Evolutionary conservation across 495 filamentous ascomycete genomes (phyloP), one percentile per base, ranked within the genome.

Genomic region (Chaetomium tenue): DNA sequence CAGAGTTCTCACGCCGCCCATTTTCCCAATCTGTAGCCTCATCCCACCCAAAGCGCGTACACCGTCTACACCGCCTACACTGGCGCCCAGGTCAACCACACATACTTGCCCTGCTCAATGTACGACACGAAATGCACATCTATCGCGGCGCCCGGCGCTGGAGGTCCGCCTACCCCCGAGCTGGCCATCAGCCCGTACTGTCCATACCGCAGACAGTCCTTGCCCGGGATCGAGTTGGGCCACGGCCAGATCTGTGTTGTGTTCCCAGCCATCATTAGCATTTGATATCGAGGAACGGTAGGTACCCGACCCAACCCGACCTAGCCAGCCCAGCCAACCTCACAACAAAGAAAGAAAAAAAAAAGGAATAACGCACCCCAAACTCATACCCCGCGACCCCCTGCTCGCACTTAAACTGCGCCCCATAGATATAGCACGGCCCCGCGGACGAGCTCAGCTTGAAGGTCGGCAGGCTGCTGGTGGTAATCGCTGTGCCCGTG

Each of bases 171-270:
- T 3, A 16, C 58, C 3, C 40, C 63, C 9, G 12, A 30, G 28
- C 53, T 71, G 5, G 62, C 64, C 71, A 71, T 73, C 25, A 73
- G 53, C 23, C 71, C 71, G 58, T 71, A 71, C 56, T 67, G 60
- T 4, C 68, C 66, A 23, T 51, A 68, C 4, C 68, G 54, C 16
- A 72, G 62, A 23, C 60, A 61, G 23, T 66, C 56, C 12, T 63
- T 50, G 22, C 57, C 61, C 0, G 70, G 68, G 30, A 70, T 62
- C 8, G 65, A 60, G 50, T 68, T 72, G 2, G 68, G 65, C 28
- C 42, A 72, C 20, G 66, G 70, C 68, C 68, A 72, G n/a, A 61
- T 53, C 66, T 68, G 28, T 60, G 12, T 44, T 40, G 13, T 11
- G 13, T 40, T 40, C 39, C 39, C 39, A 6, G 2, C 28, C 2